Conservation (phyloP, 164 flowering plant genomes). For the Sedum album region DNA sequence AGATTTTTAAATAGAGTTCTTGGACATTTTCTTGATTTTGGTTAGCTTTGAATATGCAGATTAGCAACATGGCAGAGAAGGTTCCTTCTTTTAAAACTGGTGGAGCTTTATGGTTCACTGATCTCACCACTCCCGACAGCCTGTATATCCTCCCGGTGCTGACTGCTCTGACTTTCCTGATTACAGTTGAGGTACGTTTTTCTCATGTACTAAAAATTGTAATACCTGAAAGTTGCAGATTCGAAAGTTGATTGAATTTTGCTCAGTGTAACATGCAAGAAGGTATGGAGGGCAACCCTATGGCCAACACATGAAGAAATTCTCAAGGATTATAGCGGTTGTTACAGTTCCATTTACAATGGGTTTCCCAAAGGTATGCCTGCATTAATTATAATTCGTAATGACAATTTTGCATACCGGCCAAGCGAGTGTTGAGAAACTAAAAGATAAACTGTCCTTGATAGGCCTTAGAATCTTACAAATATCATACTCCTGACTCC, state of each 20-base stretch:
- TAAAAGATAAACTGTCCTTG: no score
- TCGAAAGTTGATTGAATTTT: slow-evolving; percentile 5
- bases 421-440: no score
- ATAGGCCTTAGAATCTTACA: no score
- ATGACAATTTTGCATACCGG: not conserved
- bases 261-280: slow-evolving; percentile 75
- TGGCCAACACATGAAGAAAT: slow-evolving; percentile 66
- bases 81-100: slow-evolving; percentile 82
- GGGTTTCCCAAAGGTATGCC: slow-evolving; percentile 64
- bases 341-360: slow-evolving; percentile 66
- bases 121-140: slow-evolving; percentile 75
- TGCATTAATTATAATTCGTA: not conserved
- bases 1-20: not conserved
- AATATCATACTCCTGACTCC: no score
- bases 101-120: slow-evolving; percentile 79
- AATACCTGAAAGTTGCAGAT: not conserved
- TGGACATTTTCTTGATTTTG: not conserved
- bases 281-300: slow-evolving; percentile 90
- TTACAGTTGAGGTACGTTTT: slow-evolving; percentile 68
- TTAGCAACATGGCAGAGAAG: slow-evolving; percentile 74
- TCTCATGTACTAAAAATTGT: not conserved
- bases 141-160: slow-evolving; percentile 64
- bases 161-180: slow-evolving; percentile 56
- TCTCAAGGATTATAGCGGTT: slow-evolving; percentile 60
- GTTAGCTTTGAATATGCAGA: slow-evolving; percentile 35